These are phyloP conservation scores for Microcyclosporella mali DNA, from an alignment of 2,329 filamentous ascomycete species.

Conservation along the genomic window DNA sequence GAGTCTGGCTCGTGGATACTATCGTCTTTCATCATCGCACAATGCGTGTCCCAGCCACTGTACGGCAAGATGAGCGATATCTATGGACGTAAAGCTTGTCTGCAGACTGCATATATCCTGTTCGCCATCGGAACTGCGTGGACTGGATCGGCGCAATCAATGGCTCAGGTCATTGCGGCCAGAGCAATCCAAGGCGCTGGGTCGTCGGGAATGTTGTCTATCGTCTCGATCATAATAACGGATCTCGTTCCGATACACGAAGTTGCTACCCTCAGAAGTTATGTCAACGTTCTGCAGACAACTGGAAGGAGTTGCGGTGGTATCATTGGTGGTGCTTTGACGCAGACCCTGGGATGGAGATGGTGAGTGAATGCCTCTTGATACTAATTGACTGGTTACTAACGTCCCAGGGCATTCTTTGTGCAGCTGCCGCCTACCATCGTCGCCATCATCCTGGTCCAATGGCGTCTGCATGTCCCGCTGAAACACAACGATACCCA, in stretches of 20 bases:
- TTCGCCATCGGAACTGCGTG: slow-evolving; percentile 38
- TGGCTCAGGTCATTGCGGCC: slow-evolving; percentile 38
- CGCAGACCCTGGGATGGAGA: slow-evolving; percentile 60
- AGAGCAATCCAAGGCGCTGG: slow-evolving; percentile 40
- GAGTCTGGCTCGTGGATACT: slow-evolving; percentile 41
- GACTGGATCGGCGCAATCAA: slow-evolving; percentile 34
- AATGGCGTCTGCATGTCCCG: slow-evolving; percentile 23
- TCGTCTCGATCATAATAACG: slow-evolving; percentile 45
- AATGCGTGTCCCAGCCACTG: slow-evolving; percentile 37
- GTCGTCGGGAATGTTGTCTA: slow-evolving; percentile 39
- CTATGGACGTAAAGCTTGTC: slow-evolving; percentile 38
- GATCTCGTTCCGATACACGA: slow-evolving; percentile 47
- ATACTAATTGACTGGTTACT: not conserved
- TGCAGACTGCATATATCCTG: slow-evolving; percentile 36
- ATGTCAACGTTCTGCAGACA: slow-evolving; percentile 48
- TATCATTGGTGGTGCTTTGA: slow-evolving; percentile 54
- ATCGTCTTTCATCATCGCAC: slow-evolving; percentile 40
- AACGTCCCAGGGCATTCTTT: slow-evolving; percentile 46
- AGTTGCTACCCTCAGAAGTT: slow-evolving; percentile 44
- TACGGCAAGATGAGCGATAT: slow-evolving; percentile 44
- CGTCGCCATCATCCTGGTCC: slow-evolving; percentile 45
- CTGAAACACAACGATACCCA: slow-evolving; percentile 3
- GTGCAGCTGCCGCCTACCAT: slow-evolving; percentile 52
- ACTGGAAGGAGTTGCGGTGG: slow-evolving; percentile 47
- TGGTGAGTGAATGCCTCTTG: slow-evolving; percentile 39